Evolutionary conservation across 257 asterid genomes (phyloP).

Genomic region (Salvia splendens): DNA sequence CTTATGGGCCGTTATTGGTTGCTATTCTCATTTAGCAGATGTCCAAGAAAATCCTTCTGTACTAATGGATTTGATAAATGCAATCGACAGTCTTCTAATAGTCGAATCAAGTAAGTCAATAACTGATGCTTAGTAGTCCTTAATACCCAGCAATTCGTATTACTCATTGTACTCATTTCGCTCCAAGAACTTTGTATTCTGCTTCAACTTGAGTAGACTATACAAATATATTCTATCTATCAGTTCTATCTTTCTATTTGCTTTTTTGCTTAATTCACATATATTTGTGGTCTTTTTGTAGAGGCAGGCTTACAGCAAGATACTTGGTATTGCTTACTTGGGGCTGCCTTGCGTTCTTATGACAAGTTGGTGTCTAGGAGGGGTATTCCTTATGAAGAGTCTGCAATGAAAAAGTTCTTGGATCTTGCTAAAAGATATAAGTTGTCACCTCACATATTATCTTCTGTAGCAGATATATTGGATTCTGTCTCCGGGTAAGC

Average conservation of each 20-base stretch:
- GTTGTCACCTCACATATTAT: conserved; percentile 67
- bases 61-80: conserved; percentile 64
- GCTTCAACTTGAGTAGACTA: too few species aligned
- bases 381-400: conserved; percentile 43
- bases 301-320: conserved; percentile 45
- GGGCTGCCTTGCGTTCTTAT: conserved; percentile 67
- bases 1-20: conserved; percentile 75
- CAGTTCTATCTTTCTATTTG: conserved; percentile 16
- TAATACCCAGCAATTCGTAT: not conserved
- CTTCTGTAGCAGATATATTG: conserved; percentile 77
- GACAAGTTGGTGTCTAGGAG: conserved; percentile 45
- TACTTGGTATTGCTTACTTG: conserved; percentile 72
- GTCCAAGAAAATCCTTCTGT: conserved; percentile 46
- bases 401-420: conserved; percentile 51
- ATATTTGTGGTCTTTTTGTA: conserved; percentile 27
- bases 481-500: conserved; percentile 66
- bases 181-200: too few species aligned
- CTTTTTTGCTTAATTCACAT: conserved; percentile 3
- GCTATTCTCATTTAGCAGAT: conserved; percentile 60
- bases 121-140: conserved; percentile 22
- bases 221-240: not conserved
- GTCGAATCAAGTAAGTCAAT: conserved; percentile 57
- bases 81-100: conserved; percentile 64
- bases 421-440: conserved; percentile 66
- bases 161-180: too few species aligned